Percentiles rank a stretch among this genome's conserved stretches.
These are phyloP conservation scores for Arbutus unedo DNA, from an alignment of 148 eudicot genomes.

Conservation along the genomic window DNA sequence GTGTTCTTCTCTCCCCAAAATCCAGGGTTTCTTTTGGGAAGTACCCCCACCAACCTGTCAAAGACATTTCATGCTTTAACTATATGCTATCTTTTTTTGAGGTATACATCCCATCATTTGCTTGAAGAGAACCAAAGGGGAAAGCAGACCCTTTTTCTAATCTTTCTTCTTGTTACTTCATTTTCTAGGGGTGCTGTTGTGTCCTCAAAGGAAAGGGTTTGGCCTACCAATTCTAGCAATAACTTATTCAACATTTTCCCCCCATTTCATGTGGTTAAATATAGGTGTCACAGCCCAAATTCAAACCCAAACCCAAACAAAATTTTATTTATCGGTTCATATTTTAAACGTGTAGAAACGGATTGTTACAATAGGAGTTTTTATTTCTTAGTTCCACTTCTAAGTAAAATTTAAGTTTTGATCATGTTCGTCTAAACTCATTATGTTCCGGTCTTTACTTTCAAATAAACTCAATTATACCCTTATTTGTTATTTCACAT, in stretches of 20 bases:
- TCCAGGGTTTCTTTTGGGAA: not conserved
- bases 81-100: not conserved
- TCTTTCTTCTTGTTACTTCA: not conserved
- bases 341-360: too few species aligned
- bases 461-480: too few species aligned
- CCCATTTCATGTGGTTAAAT: too few species aligned
- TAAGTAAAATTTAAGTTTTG: too few species aligned
- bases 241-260: not conserved
- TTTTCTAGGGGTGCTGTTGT: not conserved
- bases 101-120: not conserved
- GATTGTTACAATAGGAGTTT: too few species aligned
- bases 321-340: not conserved
- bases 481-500: too few species aligned
- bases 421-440: too few species aligned
- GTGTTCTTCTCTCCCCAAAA: too few species aligned
- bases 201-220: not conserved
- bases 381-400: too few species aligned
- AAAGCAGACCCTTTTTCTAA: not conserved
- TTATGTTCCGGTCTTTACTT: too few species aligned
- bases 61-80: not conserved
- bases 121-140: not conserved
- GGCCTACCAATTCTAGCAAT: not conserved
- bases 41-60: conserved; percentile 5
- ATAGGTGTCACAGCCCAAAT: not conserved
- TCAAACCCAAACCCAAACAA: not conserved